Base-by-base conservation (phyloP, 208 protist species). In the Lotmaria passim region DNA sequence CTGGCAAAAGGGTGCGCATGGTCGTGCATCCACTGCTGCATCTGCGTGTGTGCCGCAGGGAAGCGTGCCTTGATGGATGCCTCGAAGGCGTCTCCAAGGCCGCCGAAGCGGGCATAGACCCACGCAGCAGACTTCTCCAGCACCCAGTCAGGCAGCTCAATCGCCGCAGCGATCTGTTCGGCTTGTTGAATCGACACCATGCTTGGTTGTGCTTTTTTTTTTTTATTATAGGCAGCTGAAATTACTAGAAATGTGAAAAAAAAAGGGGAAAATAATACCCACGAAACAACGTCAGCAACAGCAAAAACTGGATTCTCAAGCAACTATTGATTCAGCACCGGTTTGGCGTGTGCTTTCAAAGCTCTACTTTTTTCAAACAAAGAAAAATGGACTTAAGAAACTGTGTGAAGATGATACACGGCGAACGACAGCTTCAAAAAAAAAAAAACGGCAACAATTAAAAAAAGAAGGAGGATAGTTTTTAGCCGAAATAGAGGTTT, bases 61-160 rank as follows among this genome's bases (percentile, higher is more conserved):
- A 83, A 71, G 28, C 38, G 31, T 15, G n/a, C n/a, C 51, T 73
- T 61, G 26, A 89, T 56, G 19, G 46, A 38, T 34, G 28, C 26
- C 61, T 87, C 76, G 38, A 90, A 82, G 7, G 68, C 53, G 28
- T 83, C 68, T 0, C 56, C 48, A 0, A 65, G 41, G 12, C 77
- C 56, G 17, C 70, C 81, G 12, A 89, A 55, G 19, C 71, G 36
- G 53, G 28, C 26, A 55, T 82, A 84, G 15, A 75, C 76, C 36
- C 44, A 52, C 1, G 57, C 36, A 0, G 78, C 75, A 4, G 74
- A 55, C 38, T 41, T 72, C 23, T 76, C n/a, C 19, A 90, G 53
- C 17, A 86, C 63, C 36, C 30, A 74, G 69, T 93, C 87, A 3
- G 87, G 87, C 39, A 93, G 41, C 75, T 93, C 84, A 19, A 93